phyloP scores from a whole-genome alignment of 305 asterid genomes.

The Rubia peregrina region DNA sequence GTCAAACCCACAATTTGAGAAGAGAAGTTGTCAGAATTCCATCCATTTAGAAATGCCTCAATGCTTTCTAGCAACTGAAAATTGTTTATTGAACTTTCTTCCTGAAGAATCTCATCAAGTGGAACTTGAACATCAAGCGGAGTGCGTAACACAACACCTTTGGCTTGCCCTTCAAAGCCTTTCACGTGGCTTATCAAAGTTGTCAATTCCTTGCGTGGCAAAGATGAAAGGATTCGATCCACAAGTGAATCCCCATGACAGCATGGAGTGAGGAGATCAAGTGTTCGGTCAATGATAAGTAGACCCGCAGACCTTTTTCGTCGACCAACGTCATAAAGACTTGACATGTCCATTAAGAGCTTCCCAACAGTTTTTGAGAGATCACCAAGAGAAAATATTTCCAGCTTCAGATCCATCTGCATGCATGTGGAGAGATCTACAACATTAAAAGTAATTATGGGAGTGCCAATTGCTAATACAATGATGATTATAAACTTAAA shows the following conservation, averaged over 20 bases:
- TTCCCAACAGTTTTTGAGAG: constrained; percentile 83
- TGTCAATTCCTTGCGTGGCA: constrained; percentile 58
- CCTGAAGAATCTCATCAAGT: constrained; percentile 41
- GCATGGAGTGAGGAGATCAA: constrained; percentile 96
- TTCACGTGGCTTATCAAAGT: constrained; percentile 39
- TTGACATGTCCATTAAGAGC: constrained; percentile 91
- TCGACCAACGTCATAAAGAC: constrained; percentile 95
- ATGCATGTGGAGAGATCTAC: constrained; percentile 28
- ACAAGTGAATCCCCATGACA: constrained; percentile 96
- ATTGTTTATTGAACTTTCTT: constrained; percentile 36
- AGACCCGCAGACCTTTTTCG: constrained; percentile 88
- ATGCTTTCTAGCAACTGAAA: constrained; percentile 58
- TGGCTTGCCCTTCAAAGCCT: constrained; percentile 54
- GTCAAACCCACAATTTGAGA: constrained; percentile 38
- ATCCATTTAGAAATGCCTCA: constrained; percentile 80
- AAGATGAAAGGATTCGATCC: constrained; percentile 74
- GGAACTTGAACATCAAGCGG: constrained; percentile 75
- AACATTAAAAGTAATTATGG: constrained; percentile 15
- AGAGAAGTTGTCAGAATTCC: constrained; percentile 49
- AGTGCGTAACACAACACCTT: constrained; percentile 48
- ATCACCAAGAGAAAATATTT: constrained; percentile 94
- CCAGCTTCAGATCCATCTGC: constrained; percentile 99
- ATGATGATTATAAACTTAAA: constrained; percentile 5
- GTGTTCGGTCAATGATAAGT: constrained; percentile 82
- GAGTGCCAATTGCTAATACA: background rate